phyloP scores from a whole-genome alignment of 495 filamentous ascomycete genomes.

The Penicillium subrubescens region DNA sequence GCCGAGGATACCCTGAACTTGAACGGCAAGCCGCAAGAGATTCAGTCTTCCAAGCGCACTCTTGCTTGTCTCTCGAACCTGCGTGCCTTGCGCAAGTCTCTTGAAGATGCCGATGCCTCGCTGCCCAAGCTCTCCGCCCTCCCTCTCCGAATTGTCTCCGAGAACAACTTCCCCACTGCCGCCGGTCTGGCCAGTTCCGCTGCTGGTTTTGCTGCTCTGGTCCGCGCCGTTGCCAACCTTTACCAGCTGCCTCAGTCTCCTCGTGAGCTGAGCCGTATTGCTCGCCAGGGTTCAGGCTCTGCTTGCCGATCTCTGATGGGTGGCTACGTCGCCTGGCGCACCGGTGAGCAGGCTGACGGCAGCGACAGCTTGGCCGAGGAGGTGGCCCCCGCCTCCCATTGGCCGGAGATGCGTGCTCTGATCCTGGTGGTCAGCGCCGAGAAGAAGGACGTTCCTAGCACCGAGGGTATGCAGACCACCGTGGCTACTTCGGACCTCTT shows the following conservation, averaged over 20 bases:
- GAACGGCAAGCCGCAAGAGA: slow-evolving; percentile 80
- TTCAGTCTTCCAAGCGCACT: slow-evolving; percentile 77
- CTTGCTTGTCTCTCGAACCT: slow-evolving; percentile 89
- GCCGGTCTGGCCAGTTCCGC: slow-evolving; percentile 93
- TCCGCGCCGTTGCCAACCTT: slow-evolving; percentile 87
- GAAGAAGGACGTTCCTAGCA: slow-evolving; percentile 93
- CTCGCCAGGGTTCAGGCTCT: slow-evolving; percentile 92
- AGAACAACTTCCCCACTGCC: slow-evolving; percentile 99
- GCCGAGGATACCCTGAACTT: slow-evolving; percentile 74
- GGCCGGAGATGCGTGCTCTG: slow-evolving; percentile 91
- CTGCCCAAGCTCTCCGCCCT: slow-evolving; percentile 75
- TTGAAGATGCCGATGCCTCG: slow-evolving; percentile 70
- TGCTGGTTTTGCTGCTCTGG: slow-evolving; percentile 92
- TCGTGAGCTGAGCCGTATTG: slow-evolving; percentile 80
- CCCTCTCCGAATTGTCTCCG: slow-evolving; percentile 79
- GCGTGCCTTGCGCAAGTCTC: slow-evolving; percentile 68
- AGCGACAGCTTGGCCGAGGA: slow-evolving; percentile 82
- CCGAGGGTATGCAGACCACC: slow-evolving; percentile 94
- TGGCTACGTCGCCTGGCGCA: slow-evolving; percentile 93
- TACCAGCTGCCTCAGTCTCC: slow-evolving; percentile 80
- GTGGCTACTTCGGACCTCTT: slow-evolving; percentile 86
- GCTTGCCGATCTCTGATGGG: slow-evolving; percentile 91
- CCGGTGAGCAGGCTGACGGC: slow-evolving; percentile 71
- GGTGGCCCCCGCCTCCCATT: slow-evolving; percentile 82
- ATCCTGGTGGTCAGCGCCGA: slow-evolving; percentile 87